Evolutionary conservation across 73 alveolate genomes (phyloP).

Genomic region (Paramecium sexaurelia): DNA sequence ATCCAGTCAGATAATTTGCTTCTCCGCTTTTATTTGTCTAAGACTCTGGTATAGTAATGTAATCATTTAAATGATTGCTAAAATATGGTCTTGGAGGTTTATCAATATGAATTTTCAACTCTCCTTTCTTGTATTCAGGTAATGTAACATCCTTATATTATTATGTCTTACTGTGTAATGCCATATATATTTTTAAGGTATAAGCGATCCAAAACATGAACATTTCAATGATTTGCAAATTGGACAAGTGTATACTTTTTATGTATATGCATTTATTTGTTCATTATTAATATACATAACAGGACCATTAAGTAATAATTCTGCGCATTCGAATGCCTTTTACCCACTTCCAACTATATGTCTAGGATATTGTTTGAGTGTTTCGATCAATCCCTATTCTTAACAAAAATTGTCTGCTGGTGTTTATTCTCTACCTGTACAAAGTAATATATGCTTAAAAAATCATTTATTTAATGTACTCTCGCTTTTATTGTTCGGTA

Average conservation of each 20-base stretch:
- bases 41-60: background rate
- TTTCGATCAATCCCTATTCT: conserved; percentile 25
- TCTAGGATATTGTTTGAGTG: background rate
- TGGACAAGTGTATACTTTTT: conserved; percentile 44
- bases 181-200: conserved; percentile 42
- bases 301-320: conserved; percentile 38
- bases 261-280: background rate
- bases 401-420: conserved; percentile 10
- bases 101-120: background rate
- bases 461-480: background rate
- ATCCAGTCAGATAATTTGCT: conserved; percentile 31
- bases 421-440: conserved; percentile 41
- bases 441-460: background rate
- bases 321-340: conserved; percentile 51
- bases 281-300: conserved; percentile 31
- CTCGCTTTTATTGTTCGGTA: conserved; percentile 28
- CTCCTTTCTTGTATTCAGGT: background rate
- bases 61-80: background rate
- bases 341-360: conserved; percentile 10
- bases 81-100: conserved; percentile 18
- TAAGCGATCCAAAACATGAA: conserved; percentile 31
- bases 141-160: conserved; percentile 48
- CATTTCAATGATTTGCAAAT: conserved; percentile 25
- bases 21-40: background rate
- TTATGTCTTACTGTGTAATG: conserved; percentile 23